A percentile compares a stretch with the other conserved stretches of the same genome.
phyloP scores from a whole-genome alignment of 2,329 filamentous ascomycete species.

The Ophiostoma pallidulum region DNA sequence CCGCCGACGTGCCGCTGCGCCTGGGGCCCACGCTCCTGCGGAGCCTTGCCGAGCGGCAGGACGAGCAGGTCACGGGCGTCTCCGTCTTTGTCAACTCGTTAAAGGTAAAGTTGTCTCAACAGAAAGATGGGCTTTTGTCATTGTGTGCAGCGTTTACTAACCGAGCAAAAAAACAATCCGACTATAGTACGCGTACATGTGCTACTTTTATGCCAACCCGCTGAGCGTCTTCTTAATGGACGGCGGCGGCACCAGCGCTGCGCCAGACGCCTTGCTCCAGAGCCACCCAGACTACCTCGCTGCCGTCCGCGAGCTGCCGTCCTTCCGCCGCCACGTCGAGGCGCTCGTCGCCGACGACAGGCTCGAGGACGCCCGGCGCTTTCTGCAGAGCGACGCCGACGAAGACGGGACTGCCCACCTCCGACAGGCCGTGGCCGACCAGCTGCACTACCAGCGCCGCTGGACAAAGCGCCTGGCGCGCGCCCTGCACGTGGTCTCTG shows the following conservation, averaged over 20 bases:
- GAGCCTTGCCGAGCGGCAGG: conserved; percentile 60
- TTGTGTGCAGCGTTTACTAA: too few relatives aligned
- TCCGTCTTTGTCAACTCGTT: conserved; percentile 61
- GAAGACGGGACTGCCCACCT: not conserved
- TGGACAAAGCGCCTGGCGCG: conserved; percentile 37
- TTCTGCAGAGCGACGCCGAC: conserved; percentile 37
- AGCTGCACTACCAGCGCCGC: conserved; percentile 23
- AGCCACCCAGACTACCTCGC: conserved; percentile 55
- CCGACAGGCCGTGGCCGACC: conserved; percentile 30
- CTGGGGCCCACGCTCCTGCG: conserved; percentile 55
- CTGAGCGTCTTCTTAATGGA: conserved; percentile 51
- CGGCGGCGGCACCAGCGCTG: conserved; percentile 19
- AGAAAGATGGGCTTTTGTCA: too few relatives aligned
- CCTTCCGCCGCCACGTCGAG: conserved; percentile 53
- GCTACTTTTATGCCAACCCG: conserved; percentile 72
- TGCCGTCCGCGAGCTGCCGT: conserved; percentile 57
- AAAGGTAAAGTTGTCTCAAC: conserved; percentile 42
- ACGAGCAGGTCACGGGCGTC: conserved; percentile 67
- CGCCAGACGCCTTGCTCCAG: not conserved
- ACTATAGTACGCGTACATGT: conserved; percentile 75
- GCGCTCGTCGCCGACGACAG: conserved; percentile 32
- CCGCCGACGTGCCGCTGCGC: conserved; percentile 45
- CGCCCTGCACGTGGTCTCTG: conserved; percentile 37
- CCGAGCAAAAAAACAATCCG: too few relatives aligned
- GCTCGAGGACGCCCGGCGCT: conserved; percentile 30